Percentiles rank a stretch among this genome's conserved stretches.
Evolutionary conservation across 257 asterid genomes (phyloP).

Genomic region (Solanum piurae): DNA sequence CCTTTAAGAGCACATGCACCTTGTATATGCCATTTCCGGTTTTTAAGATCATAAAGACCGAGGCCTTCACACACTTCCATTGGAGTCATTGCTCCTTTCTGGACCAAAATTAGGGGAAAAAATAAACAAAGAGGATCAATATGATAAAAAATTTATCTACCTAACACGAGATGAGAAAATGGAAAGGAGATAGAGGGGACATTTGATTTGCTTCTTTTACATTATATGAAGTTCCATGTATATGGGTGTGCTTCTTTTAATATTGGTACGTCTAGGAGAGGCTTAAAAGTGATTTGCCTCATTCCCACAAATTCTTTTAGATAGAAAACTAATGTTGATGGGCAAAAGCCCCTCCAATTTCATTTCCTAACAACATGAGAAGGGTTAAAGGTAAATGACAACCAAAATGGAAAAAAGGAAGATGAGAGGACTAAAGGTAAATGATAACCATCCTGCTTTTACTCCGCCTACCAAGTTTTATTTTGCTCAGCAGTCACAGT

Average conservation of each 20-base stretch:
- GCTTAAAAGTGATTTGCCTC: background rate
- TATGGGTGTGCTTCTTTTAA: background rate
- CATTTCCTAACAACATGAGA: background rate
- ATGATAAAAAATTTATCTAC: background rate
- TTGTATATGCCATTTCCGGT: constrained; percentile 91
- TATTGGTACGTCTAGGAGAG: background rate
- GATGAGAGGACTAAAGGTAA: background rate
- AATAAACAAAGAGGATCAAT: background rate
- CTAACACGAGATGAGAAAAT: background rate
- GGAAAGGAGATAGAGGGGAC: background rate
- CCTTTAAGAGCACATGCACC: constrained; percentile 90
- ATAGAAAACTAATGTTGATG: background rate
- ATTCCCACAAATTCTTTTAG: background rate
- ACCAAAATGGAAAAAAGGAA: background rate
- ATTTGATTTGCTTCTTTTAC: background rate
- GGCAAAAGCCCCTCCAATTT: background rate
- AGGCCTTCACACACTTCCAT: constrained; percentile 89
- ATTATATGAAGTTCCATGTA: background rate
- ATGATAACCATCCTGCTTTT: background rate
- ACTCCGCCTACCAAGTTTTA: background rate
- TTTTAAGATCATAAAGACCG: constrained; percentile 74
- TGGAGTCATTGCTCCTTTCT: constrained; percentile 97
- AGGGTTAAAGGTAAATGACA: background rate
- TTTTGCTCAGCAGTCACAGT: background rate
- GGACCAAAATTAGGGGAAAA: background rate